Base-by-base conservation (phyloP, 2,329 filamentous ascomycete genomes). In the Dothiorella sarmentorum region DNA sequence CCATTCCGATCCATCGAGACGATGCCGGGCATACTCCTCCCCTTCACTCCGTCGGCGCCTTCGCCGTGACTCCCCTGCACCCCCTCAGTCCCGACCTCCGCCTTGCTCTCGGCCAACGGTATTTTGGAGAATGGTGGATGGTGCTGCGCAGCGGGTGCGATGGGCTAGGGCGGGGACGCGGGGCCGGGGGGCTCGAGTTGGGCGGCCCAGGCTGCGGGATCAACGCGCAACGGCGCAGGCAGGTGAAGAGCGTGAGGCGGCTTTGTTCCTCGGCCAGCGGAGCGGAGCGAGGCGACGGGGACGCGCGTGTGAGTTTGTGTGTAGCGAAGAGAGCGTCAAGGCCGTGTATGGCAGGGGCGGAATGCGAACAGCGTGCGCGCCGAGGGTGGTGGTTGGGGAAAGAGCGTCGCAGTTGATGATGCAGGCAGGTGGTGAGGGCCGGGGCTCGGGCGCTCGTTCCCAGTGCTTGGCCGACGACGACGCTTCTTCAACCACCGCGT, bases 1-100 rank as follows among this genome's bases (percentile, higher is more conserved):
- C 70, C 72, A 70, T 71, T 75, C 64, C 75, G 66, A 64, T 78
- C 73, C 78, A 80, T 80, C 64, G 72, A 72, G 68, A 78, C 68
- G 65, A 77, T 69, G 64, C 78, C 78, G 64, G 77, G 77, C 78
- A 80, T 80, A 68, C 63, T 74, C 70, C 66, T 67, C 60, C 57
- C 57, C 57, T 64, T 63, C 61, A 60, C 63, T 64, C 68, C 63
- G 62, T 62, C 61, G 63, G 65, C 68, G 67, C 68, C 65, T 66
- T 67, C 69, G 65, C 69, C 67, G 62, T 66, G 65, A 60, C 66
- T 60, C 53, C 61, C 59, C 57, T 44, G 47, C 57, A 45, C 57
- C 57, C 57, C 57, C 57, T 42, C 57, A 53, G 22, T 33, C 57
- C 44, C 56, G 37, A 40, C 47, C 57, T 55, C 57, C 37, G 51